Percentiles rank a stretch among this genome's conserved stretches.
Evolutionary conservation across 225 moss, liverwort and hornwort species (phyloP).

Genomic region (Sphagnum tenellum): DNA sequence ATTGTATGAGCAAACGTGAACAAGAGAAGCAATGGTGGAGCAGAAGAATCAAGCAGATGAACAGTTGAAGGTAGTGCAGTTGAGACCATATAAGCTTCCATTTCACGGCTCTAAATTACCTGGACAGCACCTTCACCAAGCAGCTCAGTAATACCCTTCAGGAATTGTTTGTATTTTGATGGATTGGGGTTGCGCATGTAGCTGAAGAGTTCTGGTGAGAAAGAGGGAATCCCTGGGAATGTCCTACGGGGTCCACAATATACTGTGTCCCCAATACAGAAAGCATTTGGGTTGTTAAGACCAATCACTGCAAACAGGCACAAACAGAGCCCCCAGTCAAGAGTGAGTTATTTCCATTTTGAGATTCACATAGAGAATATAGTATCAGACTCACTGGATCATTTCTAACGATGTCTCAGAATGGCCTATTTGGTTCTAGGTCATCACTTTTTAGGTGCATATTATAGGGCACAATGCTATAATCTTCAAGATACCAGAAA

Average conservation of each 20-base stretch:
- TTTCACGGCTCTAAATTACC: conserved; percentile 17
- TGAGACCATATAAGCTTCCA: too few species aligned
- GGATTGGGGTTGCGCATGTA: conserved; percentile 95
- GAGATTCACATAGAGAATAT: too few species aligned
- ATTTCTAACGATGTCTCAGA: too few species aligned
- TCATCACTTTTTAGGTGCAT: too few species aligned
- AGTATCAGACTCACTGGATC: too few species aligned
- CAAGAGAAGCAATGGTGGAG: neutral
- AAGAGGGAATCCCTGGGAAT: conserved; percentile 92
- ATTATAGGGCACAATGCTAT: too few species aligned
- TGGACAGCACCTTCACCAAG: conserved; percentile 97
- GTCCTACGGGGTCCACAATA: conserved; percentile 73
- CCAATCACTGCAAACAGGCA: conserved; percentile 61
- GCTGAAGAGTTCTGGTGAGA: conserved; percentile 88
- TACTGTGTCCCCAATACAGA: conserved; percentile 93
- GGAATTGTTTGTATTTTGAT: conserved; percentile 89
- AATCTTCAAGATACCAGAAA: too few species aligned
- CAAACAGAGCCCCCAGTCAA: too few species aligned
- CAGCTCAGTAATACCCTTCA: conserved; percentile 79
- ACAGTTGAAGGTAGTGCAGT: neutral
- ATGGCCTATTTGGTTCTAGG: too few species aligned
- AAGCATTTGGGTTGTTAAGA: conserved; percentile 92
- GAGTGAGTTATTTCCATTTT: too few species aligned
- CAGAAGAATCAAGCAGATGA: neutral
- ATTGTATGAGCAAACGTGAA: neutral